Evolutionary conservation across 2,329 filamentous ascomycete genomes (phyloP).

Genomic region (Arthrobotrys sphaeroides): DNA sequence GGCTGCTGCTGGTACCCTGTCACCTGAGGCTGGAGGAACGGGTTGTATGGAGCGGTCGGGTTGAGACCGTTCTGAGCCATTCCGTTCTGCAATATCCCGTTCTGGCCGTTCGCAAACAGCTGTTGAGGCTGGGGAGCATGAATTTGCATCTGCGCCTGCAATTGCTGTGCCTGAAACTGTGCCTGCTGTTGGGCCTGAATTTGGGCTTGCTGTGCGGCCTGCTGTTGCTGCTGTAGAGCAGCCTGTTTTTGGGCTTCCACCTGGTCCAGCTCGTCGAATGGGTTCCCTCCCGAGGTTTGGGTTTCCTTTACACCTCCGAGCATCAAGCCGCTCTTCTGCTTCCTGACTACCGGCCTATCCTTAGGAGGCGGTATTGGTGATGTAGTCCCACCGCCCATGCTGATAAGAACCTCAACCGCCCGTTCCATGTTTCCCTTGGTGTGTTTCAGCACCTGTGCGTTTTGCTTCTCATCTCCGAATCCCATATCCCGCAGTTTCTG

Average conservation of each 20-base stretch:
- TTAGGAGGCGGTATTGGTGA: slow-evolving; percentile 63
- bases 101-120: slow-evolving; percentile 45
- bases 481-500: slow-evolving; percentile 86
- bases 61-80: slow-evolving; percentile 36
- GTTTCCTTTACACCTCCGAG: slow-evolving; percentile 53
- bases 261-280: slow-evolving; percentile 60
- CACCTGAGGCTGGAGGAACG: slow-evolving; percentile 45
- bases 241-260: slow-evolving; percentile 61
- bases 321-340: slow-evolving; percentile 55
- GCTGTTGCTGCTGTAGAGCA: slow-evolving; percentile 58
- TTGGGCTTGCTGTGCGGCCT: slow-evolving; percentile 19
- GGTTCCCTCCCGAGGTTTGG: slow-evolving; percentile 55
- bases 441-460: slow-evolving; percentile 81
- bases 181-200: slow-evolving; percentile 10
- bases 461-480: slow-evolving; percentile 83
- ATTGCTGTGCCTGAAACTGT: slow-evolving; percentile 22
- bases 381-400: slow-evolving; percentile 74
- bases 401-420: slow-evolving; percentile 83
- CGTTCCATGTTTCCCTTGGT: slow-evolving; percentile 85
- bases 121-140: slow-evolving; percentile 28
- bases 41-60: slow-evolving; percentile 33
- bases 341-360: slow-evolving; percentile 60
- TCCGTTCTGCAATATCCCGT: slow-evolving; percentile 38
- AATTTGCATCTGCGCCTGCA: slow-evolving; percentile 17
- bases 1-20: slow-evolving; percentile 40